phyloP scores from a whole-genome alignment of 352 stramenopile genomes.

The Phytophthora idaei region DNA sequence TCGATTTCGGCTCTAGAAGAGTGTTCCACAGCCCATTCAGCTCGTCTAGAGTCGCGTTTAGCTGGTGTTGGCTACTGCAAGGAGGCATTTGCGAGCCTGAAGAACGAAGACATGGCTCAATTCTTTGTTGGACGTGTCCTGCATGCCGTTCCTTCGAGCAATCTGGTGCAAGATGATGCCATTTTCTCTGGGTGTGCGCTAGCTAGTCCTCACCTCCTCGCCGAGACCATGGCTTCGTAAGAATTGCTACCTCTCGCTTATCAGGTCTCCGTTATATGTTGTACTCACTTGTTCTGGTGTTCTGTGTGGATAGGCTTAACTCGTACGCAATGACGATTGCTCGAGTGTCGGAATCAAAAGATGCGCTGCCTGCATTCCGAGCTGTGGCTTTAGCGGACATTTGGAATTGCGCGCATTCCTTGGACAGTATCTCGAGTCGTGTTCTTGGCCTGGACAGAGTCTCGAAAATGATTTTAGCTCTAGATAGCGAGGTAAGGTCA shows the following conservation, averaged over 20 bases:
- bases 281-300: slow-evolving; percentile 12
- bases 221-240: slow-evolving; percentile 27
- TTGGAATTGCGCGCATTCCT: slow-evolving; percentile 35
- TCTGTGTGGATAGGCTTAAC: slow-evolving; percentile 15
- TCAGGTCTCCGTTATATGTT: not conserved
- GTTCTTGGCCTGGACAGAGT: slow-evolving; percentile 20
- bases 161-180: slow-evolving; percentile 33
- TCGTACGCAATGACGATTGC: slow-evolving; percentile 27
- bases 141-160: slow-evolving; percentile 33
- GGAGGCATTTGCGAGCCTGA: slow-evolving; percentile 25
- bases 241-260: slow-evolving; percentile 1
- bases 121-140: slow-evolving; percentile 49
- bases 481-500: slow-evolving; percentile 8
- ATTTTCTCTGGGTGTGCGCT: slow-evolving; percentile 36
- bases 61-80: slow-evolving; percentile 39
- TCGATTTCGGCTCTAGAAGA: slow-evolving; percentile 32
- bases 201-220: slow-evolving; percentile 28
- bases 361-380: slow-evolving; percentile 15
- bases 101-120: slow-evolving; percentile 27
- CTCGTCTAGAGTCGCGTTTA: slow-evolving; percentile 43
- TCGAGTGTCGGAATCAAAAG: slow-evolving; percentile 3
- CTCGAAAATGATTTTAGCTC: slow-evolving; percentile 22
- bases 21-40: slow-evolving; percentile 36
- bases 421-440: slow-evolving; percentile 21
- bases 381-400: slow-evolving; percentile 35